Base-by-base conservation (phyloP, 2,329 filamentous ascomycete genomes). In the Aspergillus felis region DNA sequence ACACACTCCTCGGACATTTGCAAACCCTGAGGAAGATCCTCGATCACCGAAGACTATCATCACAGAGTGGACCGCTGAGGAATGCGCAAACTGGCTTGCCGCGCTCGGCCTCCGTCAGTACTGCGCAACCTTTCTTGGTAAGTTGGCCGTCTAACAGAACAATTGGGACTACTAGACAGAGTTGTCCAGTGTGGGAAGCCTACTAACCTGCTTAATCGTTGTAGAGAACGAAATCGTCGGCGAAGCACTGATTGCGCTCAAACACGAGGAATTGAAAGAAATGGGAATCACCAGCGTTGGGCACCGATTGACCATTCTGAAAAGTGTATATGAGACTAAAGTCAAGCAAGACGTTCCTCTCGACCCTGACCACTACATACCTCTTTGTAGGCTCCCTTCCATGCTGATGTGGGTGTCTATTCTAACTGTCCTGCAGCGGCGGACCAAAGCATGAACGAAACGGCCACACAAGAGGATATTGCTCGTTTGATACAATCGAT, bases 281-380 rank as follows among this genome's bases (percentile, higher is more conserved):
- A 93, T 97, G 87, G 92, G 92, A 50, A 90, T 99, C 63, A 81
- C 82, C 61, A 97, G 93, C 76, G 91, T 97, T 50, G 94, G 94
- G 44, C 94, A 99, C 78, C 88, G 94, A 59, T 81, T 99, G 67
- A 96, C 92, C 24, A 95, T 99, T 57, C 82, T 99, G 57, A 97
- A 97, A 78, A 92, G 87, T 68, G 92, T 97, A 55, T 97, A 97
- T 77, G 92, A 97, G 70, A 88, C 94, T 70, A 99, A 99, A 79
- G 88, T 93, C 73, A 91, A 91, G 63, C 92, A 97, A 70, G 92
- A 96, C 67, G 85, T 97, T 59, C 89, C 91, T 17, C 84, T 97
- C 66, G 93, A 97, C 71, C 87, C 88, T 60, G 93, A 97, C 68
- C 91, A 97, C 74, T 99, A 97, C 73, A 84, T 97, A 53, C 94